A percentile compares a stretch with the other conserved stretches of the same genome.
phyloP scores from a whole-genome alignment of 805 yeast genomes.

The Candida nemodendra region DNA sequence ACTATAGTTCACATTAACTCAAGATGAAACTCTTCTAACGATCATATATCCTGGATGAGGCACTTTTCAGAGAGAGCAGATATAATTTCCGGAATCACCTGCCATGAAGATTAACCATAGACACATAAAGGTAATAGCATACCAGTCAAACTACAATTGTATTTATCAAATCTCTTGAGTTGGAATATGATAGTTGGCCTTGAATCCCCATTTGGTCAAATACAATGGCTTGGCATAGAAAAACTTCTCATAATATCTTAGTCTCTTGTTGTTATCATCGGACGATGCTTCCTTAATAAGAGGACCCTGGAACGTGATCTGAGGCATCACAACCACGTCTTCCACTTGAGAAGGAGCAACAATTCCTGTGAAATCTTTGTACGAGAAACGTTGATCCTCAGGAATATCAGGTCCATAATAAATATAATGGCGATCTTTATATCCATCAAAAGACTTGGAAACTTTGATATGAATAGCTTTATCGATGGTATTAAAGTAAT shows the following conservation, averaged over 20 bases:
- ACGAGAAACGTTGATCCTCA: constrained; percentile 16
- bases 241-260: constrained; percentile 6
- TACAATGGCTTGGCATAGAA: constrained; percentile 28
- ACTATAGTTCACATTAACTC: too few relatives aligned
- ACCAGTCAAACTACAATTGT: too few relatives aligned
- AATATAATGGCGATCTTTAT: constrained; percentile 1
- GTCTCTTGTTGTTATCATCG: constrained; percentile 7
- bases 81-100: too few relatives aligned
- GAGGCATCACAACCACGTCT: constrained; percentile 20
- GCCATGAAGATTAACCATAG: too few relatives aligned
- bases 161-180: too few relatives aligned
- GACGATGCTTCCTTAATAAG: constrained; percentile 3
- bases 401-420: constrained; percentile 21
- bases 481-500: constrained; percentile 20
- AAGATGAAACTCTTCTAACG: too few relatives aligned
- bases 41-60: too few relatives aligned
- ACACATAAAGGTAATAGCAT: too few relatives aligned
- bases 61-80: too few relatives aligned
- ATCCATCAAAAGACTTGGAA: constrained; percentile 8
- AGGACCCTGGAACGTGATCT: constrained; percentile 19
- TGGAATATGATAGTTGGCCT: too few relatives aligned
- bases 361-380: constrained; percentile 20
- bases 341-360: constrained; percentile 23
- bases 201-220: constrained; percentile 16
- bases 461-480: constrained; percentile 11